Evolutionary conservation across 2,329 filamentous ascomycete genomes (phyloP).

Genomic region (Aspergillus hiratsukae): DNA sequence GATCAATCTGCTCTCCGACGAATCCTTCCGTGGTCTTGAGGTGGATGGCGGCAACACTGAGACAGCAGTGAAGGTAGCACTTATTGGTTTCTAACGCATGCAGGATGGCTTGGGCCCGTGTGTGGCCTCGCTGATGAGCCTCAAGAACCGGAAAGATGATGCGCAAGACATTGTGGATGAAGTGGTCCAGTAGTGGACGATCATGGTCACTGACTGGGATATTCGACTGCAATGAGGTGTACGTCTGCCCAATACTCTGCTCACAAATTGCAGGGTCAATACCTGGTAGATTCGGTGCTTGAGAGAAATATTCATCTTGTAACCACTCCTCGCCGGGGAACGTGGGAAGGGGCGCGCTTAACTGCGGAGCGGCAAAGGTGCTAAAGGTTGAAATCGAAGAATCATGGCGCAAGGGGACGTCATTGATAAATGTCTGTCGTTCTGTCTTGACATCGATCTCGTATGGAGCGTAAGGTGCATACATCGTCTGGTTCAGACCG

Average conservation of each 20-base stretch:
- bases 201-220: constrained; percentile 86
- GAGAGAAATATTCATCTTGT: constrained; percentile 67
- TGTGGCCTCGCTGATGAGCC: constrained; percentile 78
- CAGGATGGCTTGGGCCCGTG: constrained; percentile 76
- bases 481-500: constrained; percentile 57
- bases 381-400: constrained; percentile 89
- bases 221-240: constrained; percentile 61
- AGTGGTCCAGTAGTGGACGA: constrained; percentile 81
- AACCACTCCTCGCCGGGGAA: constrained; percentile 66
- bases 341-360: constrained; percentile 62
- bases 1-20: constrained; percentile 70
- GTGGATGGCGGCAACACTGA: constrained; percentile 90
- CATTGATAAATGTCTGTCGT: constrained; percentile 87
- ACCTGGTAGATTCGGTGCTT: constrained; percentile 31
- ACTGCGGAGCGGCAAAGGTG: constrained; percentile 76
- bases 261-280: constrained; percentile 20
- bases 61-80: constrained; percentile 89
- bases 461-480: constrained; percentile 64
- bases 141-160: constrained; percentile 91
- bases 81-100: constrained; percentile 87
- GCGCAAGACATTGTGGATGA: constrained; percentile 80
- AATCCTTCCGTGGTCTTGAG: constrained; percentile 71
- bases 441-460: constrained; percentile 97
- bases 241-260: constrained; percentile 33
- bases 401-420: constrained; percentile 78